phyloP scores from a whole-genome alignment of 2,329 filamentous ascomycete genomes.

The Macroventuria anomochaeta region DNA sequence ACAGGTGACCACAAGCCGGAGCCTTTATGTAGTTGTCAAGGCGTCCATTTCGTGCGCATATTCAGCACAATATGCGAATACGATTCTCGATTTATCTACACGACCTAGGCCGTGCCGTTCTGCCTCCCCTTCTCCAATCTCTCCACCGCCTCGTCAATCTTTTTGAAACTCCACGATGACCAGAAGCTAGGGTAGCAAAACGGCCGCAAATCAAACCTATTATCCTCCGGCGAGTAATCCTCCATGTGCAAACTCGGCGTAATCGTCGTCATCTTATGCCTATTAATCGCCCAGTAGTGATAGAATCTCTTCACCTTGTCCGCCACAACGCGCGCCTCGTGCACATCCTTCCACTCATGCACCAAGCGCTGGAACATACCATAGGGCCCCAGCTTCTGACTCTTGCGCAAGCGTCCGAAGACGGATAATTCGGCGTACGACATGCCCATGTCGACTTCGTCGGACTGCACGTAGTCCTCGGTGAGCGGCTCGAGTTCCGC shows the following conservation, averaged over 20 bases:
- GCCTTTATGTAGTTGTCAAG: too few relatives aligned
- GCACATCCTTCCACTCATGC: conserved; percentile 56
- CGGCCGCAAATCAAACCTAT: conserved; percentile 60
- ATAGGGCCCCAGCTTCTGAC: conserved; percentile 55
- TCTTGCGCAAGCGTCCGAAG: conserved; percentile 63
- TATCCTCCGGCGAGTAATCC: conserved; percentile 63
- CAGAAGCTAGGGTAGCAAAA: conserved; percentile 54
- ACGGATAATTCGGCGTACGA: conserved; percentile 60
- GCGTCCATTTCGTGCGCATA: neutral
- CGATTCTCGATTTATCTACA: neutral
- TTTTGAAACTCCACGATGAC: conserved; percentile 46
- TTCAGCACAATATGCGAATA: neutral
- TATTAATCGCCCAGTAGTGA: conserved; percentile 46
- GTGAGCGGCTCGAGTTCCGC: conserved; percentile 68
- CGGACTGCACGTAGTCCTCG: conserved; percentile 64
- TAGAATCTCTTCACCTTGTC: conserved; percentile 55
- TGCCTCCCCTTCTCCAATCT: conserved; percentile 30
- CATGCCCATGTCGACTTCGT: conserved; percentile 61
- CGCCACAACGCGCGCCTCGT: conserved; percentile 53
- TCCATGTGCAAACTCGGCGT: conserved; percentile 45
- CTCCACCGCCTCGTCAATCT: conserved; percentile 46
- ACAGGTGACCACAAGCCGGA: too few relatives aligned
- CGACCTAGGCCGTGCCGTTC: neutral
- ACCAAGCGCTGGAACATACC: conserved; percentile 62
- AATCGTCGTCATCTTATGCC: conserved; percentile 37